Evolutionary conservation across 2,329 filamentous ascomycete species (phyloP), one percentile per base, ranked within the genome.

Genomic region (Penicillium sp.): DNA sequence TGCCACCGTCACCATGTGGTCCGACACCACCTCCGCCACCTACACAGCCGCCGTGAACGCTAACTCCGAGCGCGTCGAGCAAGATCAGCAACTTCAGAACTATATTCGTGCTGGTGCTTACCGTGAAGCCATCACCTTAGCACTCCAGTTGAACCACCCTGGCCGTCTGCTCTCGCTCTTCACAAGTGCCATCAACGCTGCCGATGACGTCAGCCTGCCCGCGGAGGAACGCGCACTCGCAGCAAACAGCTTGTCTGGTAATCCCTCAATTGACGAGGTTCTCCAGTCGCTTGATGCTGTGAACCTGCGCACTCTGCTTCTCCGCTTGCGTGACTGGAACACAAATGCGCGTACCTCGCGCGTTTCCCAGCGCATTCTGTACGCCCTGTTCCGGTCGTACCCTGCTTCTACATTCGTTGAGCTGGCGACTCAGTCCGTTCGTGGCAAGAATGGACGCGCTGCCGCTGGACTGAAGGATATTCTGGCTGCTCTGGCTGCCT

Each of bases 1-100:
- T 75, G 93, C 92, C 33, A 93, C 91, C 1, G 86, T 99, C 37
- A 96, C 91, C 1, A 96, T 98, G 78, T 99, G 95, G 95, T 87
- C 87, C 67, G 95, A 99, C 70, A 97, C 92, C 2, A 96, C 92
- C 0, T 84, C 86, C 4, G 82, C 90, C 57, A 96, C 93, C 0
- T 87, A 91, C 59, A 85, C 86, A 16, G 88, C 88, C 3, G 86
- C 90, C 1, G 88, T 89, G 1, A 84, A 86, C 41, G 90, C 89
- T 4, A 88, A 89, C 35, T 86, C 90, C 6, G 86, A 89, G 70
- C 85, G 93, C 53, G 89, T 96, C 47, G 93, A 99, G 76, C 91
- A 97, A 73, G 93, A 98, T 69, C 95, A 99, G 71, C 86, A 93
- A 68, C 83, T 99, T 8, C 88, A 96, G 70, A 99, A 99, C 73